Percentiles rank a stretch among this genome's conserved stretches.
Evolutionary conservation across 2,329 filamentous ascomycete species (phyloP).

Genomic region (Sclerotinia nivalis): DNA sequence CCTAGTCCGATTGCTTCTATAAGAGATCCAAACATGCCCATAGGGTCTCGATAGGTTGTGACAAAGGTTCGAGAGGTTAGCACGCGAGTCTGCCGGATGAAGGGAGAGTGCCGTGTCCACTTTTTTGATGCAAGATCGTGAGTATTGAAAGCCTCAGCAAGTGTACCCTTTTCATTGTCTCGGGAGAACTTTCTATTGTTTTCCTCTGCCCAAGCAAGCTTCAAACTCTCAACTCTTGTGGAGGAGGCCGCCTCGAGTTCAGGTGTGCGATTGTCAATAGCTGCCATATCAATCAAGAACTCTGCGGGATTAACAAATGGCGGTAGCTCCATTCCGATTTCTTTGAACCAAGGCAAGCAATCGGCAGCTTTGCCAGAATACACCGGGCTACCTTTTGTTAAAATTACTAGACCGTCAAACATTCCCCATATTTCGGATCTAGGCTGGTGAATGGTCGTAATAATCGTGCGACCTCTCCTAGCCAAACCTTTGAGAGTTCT

Average conservation of each 20-base stretch:
- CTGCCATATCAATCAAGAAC: slow-evolving; percentile 72
- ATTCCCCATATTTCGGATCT: slow-evolving; percentile 78
- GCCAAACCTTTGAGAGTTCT: slow-evolving; percentile 69
- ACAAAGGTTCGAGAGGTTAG: slow-evolving; percentile 69
- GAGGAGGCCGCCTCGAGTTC: slow-evolving; percentile 63
- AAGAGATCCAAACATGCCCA: slow-evolving; percentile 71
- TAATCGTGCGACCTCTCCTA: slow-evolving; percentile 66
- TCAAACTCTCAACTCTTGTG: slow-evolving; percentile 61
- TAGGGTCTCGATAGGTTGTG: slow-evolving; percentile 73
- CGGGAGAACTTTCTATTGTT: slow-evolving; percentile 32
- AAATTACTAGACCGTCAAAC: slow-evolving; percentile 70
- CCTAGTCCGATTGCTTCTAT: slow-evolving; percentile 71
- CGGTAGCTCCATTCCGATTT: slow-evolving; percentile 61
- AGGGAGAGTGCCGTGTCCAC: slow-evolving; percentile 51
- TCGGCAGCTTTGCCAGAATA: slow-evolving; percentile 62
- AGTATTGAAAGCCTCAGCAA: not conserved
- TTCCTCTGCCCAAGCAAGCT: slow-evolving; percentile 57
- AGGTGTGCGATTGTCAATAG: slow-evolving; percentile 69
- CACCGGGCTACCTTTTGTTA: slow-evolving; percentile 67
- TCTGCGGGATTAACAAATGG: slow-evolving; percentile 78
- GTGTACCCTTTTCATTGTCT: slow-evolving; percentile 27
- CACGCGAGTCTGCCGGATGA: slow-evolving; percentile 63
- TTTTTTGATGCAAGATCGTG: slow-evolving; percentile 21
- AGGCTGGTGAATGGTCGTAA: slow-evolving; percentile 76
- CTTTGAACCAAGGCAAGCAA: slow-evolving; percentile 65